Base-by-base conservation (phyloP, 2,329 filamentous ascomycete genomes). In the Nakataea oryzae region DNA sequence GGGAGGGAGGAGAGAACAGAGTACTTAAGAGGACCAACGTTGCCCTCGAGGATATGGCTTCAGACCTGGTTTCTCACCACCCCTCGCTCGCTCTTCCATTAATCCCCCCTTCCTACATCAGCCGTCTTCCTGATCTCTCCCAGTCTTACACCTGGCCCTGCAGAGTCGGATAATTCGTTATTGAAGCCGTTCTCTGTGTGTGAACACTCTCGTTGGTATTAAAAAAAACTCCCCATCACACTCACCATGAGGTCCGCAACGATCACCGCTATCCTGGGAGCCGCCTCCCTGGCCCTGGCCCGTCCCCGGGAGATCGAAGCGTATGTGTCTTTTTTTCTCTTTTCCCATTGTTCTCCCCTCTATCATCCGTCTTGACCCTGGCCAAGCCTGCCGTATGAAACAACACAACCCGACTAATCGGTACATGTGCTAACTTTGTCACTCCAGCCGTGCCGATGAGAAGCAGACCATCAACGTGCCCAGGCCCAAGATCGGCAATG, bases 341-440 rank as follows among this genome's bases (percentile, higher is more conserved):
- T 50, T 50, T 41, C 34, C 26, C 21, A 7, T 47, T 30, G 21
- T 11, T 50, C 8, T 50, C 41, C 34, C 26, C 21, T 12, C n/a
- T 30, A 8, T 11, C 24, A 2, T 50, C 41, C 41, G 41, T 9
- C 41, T 50, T 50, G 41, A n/a, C 41, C 41, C 21, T 34, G 17
- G 29, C 30, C 24, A 58, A 63, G 47, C 65, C 76, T 66, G 65
- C 76, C 17, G 69, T 77, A 58, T 76, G 75, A 26, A 66, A 63
- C 9, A 64, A 64, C 0, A 26, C 63, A 2, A n/a, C 50, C 61
- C 0, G 71, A 67, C 63, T 72, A 69, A 61, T 60, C 58, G 1
- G 65, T 65, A 1, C 68, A 69, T 0, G 67, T 67, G 29, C 72
- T 69, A 58, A 70, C 70, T 29, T 65, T 69, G 7, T 66, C 62